phyloP scores from a whole-genome alignment of 1,139 yeast species.

The Nakaseomyces delphensis region DNA sequence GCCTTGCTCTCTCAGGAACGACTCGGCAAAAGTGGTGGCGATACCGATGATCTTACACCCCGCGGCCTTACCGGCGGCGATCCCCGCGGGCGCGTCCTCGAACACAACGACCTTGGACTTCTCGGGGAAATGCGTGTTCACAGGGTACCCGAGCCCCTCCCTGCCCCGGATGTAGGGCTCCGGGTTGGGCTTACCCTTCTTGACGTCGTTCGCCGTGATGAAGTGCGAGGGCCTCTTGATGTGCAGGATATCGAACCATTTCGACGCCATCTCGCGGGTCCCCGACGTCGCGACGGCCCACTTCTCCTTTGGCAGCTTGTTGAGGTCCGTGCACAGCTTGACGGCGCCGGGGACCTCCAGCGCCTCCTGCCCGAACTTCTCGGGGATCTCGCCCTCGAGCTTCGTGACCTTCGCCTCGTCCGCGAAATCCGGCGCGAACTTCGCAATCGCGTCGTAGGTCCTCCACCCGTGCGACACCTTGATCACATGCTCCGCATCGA shows the following conservation, averaged over 20 bases:
- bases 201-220: conserved; percentile 73
- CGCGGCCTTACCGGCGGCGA: conserved; percentile 75
- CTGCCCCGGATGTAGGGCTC: conserved; percentile 69
- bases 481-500: conserved; percentile 61
- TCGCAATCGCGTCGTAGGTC: conserved; percentile 66
- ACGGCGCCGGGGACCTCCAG: conserved; percentile 72
- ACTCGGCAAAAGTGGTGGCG: conserved; percentile 69
- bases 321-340: conserved; percentile 38
- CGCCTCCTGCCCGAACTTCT: conserved; percentile 62
- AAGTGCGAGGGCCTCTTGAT: conserved; percentile 60
- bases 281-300: conserved; percentile 89
- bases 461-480: conserved; percentile 77
- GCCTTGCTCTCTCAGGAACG: conserved; percentile 62
- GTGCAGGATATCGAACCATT: conserved; percentile 65
- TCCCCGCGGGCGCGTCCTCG: conserved; percentile 40
- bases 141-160: conserved; percentile 47
- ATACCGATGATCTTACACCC: conserved; percentile 81
- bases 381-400: conserved; percentile 66
- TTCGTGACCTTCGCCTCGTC: conserved; percentile 57
- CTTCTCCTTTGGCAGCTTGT: conserved; percentile 37
- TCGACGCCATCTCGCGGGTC: conserved; percentile 64
- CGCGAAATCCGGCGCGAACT: conserved; percentile 70
- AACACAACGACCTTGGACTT: conserved; percentile 47
- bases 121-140: conserved; percentile 33
- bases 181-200: conserved; percentile 77